phyloP scores from a whole-genome alignment of 305 asterid genomes.

The Fraxinus ornus region DNA sequence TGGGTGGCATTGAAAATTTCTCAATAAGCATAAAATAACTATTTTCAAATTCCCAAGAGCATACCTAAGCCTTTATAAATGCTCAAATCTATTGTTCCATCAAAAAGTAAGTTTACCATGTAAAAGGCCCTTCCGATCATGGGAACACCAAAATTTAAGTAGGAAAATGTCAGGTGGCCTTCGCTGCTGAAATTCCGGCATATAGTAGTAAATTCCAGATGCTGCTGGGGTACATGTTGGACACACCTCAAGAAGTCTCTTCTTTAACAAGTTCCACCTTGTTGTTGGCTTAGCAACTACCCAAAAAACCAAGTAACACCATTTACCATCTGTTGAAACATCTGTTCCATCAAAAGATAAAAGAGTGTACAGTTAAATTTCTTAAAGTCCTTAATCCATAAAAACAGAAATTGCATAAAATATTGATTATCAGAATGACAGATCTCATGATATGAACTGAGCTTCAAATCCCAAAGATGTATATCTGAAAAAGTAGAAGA shows the following conservation, averaged over 20 bases:
- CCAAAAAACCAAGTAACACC: constrained; percentile 66
- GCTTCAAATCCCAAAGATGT: not conserved
- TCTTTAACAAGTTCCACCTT: constrained; percentile 55
- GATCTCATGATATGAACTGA: not conserved
- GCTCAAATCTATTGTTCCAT: not conserved
- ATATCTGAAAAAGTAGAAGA: not conserved
- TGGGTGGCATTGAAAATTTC: constrained; percentile 6
- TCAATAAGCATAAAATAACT: not conserved
- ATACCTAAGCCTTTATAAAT: not conserved
- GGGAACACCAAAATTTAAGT: constrained; percentile 61
- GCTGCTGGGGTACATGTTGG: constrained; percentile 59
- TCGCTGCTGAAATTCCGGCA: constrained; percentile 60
- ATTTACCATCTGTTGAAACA: constrained; percentile 69
- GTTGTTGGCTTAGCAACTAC: constrained; percentile 49
- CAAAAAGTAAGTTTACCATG: constrained; percentile 47
- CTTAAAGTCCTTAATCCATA: constrained; percentile 1
- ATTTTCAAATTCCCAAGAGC: constrained; percentile 18
- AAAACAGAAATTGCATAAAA: not conserved
- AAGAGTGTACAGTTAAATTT: not conserved
- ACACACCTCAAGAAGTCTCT: constrained; percentile 62
- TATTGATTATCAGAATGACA: not conserved
- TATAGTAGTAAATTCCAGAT: constrained; percentile 51
- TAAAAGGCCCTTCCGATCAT: constrained; percentile 60
- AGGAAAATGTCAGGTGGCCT: constrained; percentile 46
- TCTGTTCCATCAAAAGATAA: constrained; percentile 37